phyloP scores from a whole-genome alignment of 306 rosid species.

The Ochetophila trinervis region DNA sequence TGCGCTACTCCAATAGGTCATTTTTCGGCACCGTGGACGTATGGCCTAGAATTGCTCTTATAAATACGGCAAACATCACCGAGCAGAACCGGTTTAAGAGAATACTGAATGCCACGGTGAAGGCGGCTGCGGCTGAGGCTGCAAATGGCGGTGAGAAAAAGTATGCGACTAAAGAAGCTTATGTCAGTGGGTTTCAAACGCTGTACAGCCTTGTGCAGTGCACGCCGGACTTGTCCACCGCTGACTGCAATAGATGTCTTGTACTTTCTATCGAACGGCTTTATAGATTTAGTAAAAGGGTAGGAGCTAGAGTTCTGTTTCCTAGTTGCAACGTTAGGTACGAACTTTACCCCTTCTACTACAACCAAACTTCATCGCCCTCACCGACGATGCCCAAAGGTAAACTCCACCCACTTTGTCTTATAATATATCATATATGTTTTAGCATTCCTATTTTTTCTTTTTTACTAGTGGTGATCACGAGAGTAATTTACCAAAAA shows the following conservation, averaged over 20 bases:
- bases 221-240: slow-evolving; percentile 14
- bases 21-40: slow-evolving; percentile 1
- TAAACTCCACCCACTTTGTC: too few species aligned
- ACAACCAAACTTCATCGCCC: background rate
- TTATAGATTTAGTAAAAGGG: background rate
- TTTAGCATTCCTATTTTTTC: too few species aligned
- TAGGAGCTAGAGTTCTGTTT: background rate
- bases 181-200: background rate
- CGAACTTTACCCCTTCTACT: too few species aligned
- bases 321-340: background rate
- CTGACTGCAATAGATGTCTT: slow-evolving; percentile 17
- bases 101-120: background rate
- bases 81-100: background rate
- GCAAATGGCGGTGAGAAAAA: background rate
- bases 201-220: background rate
- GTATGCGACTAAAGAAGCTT: background rate
- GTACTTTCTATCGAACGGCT: background rate
- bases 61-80: background rate
- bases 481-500: too few species aligned
- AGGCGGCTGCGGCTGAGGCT: background rate
- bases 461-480: too few species aligned
- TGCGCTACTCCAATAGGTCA: background rate
- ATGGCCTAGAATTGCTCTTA: slow-evolving; percentile 37
- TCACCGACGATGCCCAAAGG: too few species aligned
- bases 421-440: too few species aligned